Evolutionary conservation across 179 eudicot species (phyloP), one percentile per base, ranked within the genome.

Genomic region (Actinidia chinensis): DNA sequence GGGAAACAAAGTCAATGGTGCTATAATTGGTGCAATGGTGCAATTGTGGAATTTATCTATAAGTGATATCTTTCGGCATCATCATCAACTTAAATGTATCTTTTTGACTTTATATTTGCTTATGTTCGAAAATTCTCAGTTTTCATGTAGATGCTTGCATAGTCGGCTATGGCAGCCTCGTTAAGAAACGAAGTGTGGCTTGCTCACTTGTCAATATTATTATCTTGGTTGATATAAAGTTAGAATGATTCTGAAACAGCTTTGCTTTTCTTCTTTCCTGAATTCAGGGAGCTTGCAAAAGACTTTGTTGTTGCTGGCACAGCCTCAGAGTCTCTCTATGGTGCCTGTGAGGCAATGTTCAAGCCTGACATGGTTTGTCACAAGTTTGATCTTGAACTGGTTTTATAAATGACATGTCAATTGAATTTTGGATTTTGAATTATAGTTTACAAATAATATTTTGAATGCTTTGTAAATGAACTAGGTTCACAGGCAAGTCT

Each of bases 311-410:
- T 94, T 86, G 89, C 94, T 86, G 97, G 97, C 25, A 91, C 98
- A 64, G 92, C 98, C 55, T 93, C 96, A 10, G 98, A 94, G 79
- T 94, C 98, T 67, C 88, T 94, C 8, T 94, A 94, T 83, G 98
- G 98, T 88, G 98, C 98, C 51, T 94, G 98, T 84, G 98, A 94
- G 78, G 89, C 98, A 59, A 90, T 93, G 97, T 94, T 83, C 92
- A 94, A 92, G 88, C 97, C 97, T 73, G 97, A 94, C 87, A 90
- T 94, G 97, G 98, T 94, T 79, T 25, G 89, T 88, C 54, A 15
- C 44, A 5, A 17, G 17, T 59, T 72, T 17, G 40, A 36, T 71
- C 25, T 56, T 61, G 50, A 64, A 43, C 63, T 42, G 2, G 25
- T 40, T 67, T 67, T 17, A 43, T 36, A 36, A 36, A 36, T 36